A percentile compares a stretch with the other conserved stretches of the same genome.
Evolutionary conservation across 768 basidiomycete species (phyloP).

Genomic region (Lactifluus volemus): DNA sequence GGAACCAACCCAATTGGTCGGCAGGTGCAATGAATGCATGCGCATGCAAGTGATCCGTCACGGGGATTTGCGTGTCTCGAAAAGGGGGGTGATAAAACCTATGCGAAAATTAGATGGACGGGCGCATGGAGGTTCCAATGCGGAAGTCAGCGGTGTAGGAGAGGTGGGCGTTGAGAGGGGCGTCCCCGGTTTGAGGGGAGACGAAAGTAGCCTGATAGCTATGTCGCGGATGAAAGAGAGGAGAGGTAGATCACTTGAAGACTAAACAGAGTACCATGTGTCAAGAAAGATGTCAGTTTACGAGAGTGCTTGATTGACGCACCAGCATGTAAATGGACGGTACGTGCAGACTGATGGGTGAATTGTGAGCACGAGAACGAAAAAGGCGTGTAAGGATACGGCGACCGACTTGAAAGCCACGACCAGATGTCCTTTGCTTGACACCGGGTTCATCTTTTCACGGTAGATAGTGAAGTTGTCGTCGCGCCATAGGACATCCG

Average conservation of each 20-base stretch:
- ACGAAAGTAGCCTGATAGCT: constrained; percentile 45
- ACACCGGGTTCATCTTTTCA: constrained; percentile 62
- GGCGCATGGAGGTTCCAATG: constrained; percentile 23
- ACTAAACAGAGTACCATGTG: constrained; percentile 33
- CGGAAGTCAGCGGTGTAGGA: constrained; percentile 6
- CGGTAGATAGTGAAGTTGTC: constrained; percentile 69
- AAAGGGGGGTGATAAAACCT: constrained; percentile 74
- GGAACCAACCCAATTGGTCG: constrained; percentile 66
- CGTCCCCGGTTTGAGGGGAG: constrained; percentile 29
- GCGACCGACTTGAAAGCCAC: constrained; percentile 64
- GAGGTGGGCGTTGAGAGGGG: constrained; percentile 14
- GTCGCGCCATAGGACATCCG: constrained; percentile 66
- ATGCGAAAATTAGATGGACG: constrained; percentile 41
- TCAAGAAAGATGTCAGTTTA: neutral
- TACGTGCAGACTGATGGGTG: constrained; percentile 54
- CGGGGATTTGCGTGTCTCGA: constrained; percentile 68
- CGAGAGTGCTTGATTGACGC: constrained; percentile 25
- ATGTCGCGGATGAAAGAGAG: constrained; percentile 54
- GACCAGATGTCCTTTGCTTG: constrained; percentile 63
- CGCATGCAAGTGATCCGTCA: constrained; percentile 70
- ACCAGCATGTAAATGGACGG: constrained; percentile 70
- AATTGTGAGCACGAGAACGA: constrained; percentile 1
- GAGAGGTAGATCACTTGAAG: constrained; percentile 66
- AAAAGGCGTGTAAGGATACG: neutral
- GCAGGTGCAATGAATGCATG: constrained; percentile 63